A percentile compares a stretch with the other conserved stretches of the same genome.
Conservation (phyloP, 139 green algal genomes). For the Volvox reticuliferus region DNA sequence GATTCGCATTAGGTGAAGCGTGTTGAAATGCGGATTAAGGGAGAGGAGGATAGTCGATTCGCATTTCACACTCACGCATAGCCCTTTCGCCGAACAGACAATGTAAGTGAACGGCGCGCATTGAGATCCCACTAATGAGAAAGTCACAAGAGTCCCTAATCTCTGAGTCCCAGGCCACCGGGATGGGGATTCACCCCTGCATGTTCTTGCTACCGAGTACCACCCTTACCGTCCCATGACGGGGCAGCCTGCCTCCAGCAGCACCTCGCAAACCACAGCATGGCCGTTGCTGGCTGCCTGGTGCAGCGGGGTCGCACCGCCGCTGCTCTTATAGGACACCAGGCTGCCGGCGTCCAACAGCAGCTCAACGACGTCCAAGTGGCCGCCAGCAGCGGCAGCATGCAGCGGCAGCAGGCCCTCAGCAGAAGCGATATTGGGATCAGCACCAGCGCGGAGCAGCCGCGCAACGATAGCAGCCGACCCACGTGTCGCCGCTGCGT, state of each 20-base stretch:
- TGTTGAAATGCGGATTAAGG: too few relatives aligned
- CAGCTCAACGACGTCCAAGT: slow-evolving; percentile 19
- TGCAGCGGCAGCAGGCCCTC: slow-evolving; percentile 47
- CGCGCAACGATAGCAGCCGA: background rate
- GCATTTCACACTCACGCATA: too few relatives aligned
- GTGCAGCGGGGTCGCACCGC: slow-evolving; percentile 44
- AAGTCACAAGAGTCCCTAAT: too few relatives aligned
- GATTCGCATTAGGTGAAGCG: too few relatives aligned
- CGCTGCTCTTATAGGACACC: slow-evolving; percentile 30
- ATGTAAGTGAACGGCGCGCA: too few relatives aligned
- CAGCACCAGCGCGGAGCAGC: slow-evolving; percentile 28
- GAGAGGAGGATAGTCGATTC: too few relatives aligned
- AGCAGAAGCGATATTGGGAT: slow-evolving; percentile 26
- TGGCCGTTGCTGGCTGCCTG: slow-evolving; percentile 14
- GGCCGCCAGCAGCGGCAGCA: slow-evolving; percentile 11
- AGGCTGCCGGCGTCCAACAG: slow-evolving; percentile 37
- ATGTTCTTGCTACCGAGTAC: too few relatives aligned
- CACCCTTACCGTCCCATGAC: slow-evolving; percentile 28
- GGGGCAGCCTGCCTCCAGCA: slow-evolving; percentile 35
- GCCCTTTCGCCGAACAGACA: too few relatives aligned
- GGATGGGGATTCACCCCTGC: too few relatives aligned
- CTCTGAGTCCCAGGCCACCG: too few relatives aligned
- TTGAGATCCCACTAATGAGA: too few relatives aligned
- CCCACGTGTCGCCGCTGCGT: slow-evolving; percentile 16
- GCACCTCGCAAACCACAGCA: slow-evolving; percentile 17